These are phyloP conservation scores for Mycena belliarum DNA, from an alignment of 768 basidiomycete species.

Conservation along the genomic window DNA sequence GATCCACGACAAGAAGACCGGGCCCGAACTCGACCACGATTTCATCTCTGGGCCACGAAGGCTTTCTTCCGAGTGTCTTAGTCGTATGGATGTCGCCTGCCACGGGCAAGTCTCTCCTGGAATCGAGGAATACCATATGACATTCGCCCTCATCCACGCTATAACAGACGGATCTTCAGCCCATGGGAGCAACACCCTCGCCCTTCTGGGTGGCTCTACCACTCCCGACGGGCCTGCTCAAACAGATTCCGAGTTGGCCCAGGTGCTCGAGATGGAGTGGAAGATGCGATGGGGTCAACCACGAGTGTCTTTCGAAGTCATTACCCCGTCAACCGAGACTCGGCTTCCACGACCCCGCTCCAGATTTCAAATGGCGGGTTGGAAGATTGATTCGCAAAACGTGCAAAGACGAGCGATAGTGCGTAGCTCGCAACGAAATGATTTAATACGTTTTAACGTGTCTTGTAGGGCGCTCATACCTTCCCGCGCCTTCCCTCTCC, in stretches of 20 bases:
- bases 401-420: conserved; percentile 13
- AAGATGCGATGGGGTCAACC: neutral
- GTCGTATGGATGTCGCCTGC: conserved; percentile 39
- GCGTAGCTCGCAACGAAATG: neutral
- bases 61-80: conserved; percentile 46
- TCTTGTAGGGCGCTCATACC: conserved; percentile 8
- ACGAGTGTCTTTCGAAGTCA: neutral
- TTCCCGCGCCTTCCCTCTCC: conserved; percentile 5
- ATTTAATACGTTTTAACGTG: neutral
- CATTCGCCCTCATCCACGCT: conserved; percentile 55
- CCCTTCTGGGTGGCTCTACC: conserved; percentile 36
- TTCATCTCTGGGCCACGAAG: conserved; percentile 58
- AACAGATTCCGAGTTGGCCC: conserved; percentile 3
- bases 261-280: conserved; percentile 15
- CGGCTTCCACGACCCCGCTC: neutral
- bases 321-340: conserved; percentile 3
- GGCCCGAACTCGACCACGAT: conserved; percentile 39
- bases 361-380: conserved; percentile 9
- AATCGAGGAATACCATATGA: conserved; percentile 41
- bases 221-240: conserved; percentile 2
- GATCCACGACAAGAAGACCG: conserved; percentile 1
- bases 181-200: conserved; percentile 55
- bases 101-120: conserved; percentile 9
- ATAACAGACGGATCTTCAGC: conserved; percentile 62
- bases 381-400: conserved; percentile 16